Base-by-base conservation (phyloP, 495 filamentous ascomycete genomes). In the Tuber calosporum region DNA sequence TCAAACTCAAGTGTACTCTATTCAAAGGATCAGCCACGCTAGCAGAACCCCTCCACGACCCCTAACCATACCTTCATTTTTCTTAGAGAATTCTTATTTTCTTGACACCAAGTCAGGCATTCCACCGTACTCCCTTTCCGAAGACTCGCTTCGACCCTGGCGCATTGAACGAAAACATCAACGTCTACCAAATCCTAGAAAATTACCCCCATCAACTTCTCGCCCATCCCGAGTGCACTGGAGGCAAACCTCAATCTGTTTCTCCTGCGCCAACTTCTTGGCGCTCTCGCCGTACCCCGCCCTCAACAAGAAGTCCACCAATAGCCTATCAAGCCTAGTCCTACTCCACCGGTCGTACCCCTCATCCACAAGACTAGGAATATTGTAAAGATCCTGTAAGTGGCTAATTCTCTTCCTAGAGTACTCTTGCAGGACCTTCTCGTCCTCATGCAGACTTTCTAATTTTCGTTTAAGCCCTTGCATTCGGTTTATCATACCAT, bases 311-410 rank as follows among this genome's bases (percentile, higher is more conserved):
- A 96, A 96, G 82, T 99, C 95, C 53, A 96, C 92, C 67, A 99
- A 82, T 58, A 98, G 84, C 37, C 96, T 86, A 84, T 97, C 90
- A 71, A 98, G 85, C 42, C 95, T 87, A 17, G 87, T 85, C 48
- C 90, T 86, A 58, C 91, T 92, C 96, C 96, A 99, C 70, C 87
- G 84, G 78, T 97, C 96, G 83, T 98, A 99, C 77, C 93, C 93
- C 72, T 96, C 93, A 83, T 98, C 96, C 66, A 91, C 90, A 78
- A 97, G 83, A 74, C 88, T 93, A 62, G 90, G 88, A 74, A 98
- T 92, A 73, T 86, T 82, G 77, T 94, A 91, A 20, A 99, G 85
- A 72, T 91, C 88, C 71, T 90, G 85, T 67, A 98, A 83, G 84
- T 99, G 94, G 48, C 87, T 84, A 68, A 97, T 88, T 17, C 95